Evolutionary conservation across 208 protist species (phyloP), one percentile per base, ranked within the genome.

Genomic region (Acanthamoeba quina): DNA sequence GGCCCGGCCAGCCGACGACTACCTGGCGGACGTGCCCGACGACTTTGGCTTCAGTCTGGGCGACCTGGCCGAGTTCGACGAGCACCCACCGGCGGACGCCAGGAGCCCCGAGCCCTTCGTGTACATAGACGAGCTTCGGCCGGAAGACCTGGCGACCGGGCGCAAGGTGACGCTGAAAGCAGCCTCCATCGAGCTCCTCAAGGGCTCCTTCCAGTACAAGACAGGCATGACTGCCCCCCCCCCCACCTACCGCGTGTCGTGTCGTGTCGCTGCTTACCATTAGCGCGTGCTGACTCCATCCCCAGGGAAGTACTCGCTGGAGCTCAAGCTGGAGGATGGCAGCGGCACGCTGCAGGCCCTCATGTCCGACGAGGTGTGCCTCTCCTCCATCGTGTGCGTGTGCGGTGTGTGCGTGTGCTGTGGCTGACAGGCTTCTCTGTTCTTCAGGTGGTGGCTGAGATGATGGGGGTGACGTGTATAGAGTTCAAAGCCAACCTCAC

Each of bases 171-270:
- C 74, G 9, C 24, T 83, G 47, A 90, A 90, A 49, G 83, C 58
- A 47, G 83, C 62, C 11, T 90, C 58, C 19, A 90, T 90, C 37
- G 83, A 90, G 19, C 58, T 90, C 17, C 58, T 90, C 37, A 90
- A 90, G 56, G 83, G 83, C 37, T 90, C 83, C 29, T 90, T 90
- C 83, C 54, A 90, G 34, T 90, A 90, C 31, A 90, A 90, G 44
- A 52, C 56, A 2, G 56, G 56, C 70, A 26, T 13, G 10, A 90
- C 47, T 44, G 72, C 72, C 11, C 44, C 13, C n/a, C 44, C 34
- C 34, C 64, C 6, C 9, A 5, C 83, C 10, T 26, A 13, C 9
- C 10, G 29, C 0, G 34, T 21, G 19, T 47, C 68, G 6, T 41
- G 34, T 31, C 2, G 37, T 37, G 37, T 74, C 68, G 37, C 19